Conservation (phyloP, 139 green algal genomes). For the Chlamydomonas sp. region DNA sequence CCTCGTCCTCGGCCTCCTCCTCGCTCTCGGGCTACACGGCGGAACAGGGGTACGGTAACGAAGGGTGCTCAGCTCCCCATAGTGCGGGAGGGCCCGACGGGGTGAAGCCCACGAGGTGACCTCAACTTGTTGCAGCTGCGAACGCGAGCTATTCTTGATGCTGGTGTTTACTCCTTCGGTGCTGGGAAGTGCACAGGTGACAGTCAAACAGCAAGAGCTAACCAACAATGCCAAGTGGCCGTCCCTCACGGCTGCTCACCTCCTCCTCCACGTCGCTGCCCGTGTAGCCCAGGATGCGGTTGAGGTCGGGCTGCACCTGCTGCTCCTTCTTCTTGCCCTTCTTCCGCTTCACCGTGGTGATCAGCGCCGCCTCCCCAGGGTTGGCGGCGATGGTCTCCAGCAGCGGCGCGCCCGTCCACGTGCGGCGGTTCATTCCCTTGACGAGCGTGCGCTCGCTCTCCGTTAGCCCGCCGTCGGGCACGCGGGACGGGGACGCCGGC, state of each 20-base stretch:
- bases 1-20: slow-evolving; percentile 55
- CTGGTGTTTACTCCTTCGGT: no score
- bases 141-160: no score
- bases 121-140: no score
- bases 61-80: neutral
- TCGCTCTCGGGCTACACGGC: slow-evolving; percentile 32
- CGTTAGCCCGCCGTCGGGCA: slow-evolving; percentile 28
- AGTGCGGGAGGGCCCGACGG: no score
- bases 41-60: neutral
- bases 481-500: slow-evolving; percentile 9
- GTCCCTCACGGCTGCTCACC: slow-evolving; percentile 21
- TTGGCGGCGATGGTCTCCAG: slow-evolving; percentile 60
- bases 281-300: slow-evolving; percentile 75
- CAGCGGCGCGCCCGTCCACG: slow-evolving; percentile 73
- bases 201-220: no score
- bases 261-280: slow-evolving; percentile 51
- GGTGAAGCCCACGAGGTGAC: no score
- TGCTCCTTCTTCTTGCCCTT: slow-evolving; percentile 78
- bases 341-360: slow-evolving; percentile 67
- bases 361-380: neutral
- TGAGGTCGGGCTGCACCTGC: slow-evolving; percentile 58
- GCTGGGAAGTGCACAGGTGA: no score
- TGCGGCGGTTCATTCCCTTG: slow-evolving; percentile 71
- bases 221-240: no score
- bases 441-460: slow-evolving; percentile 66